Evolutionary conservation across 2,329 filamentous ascomycete genomes (phyloP).

Genomic region (Biscogniauxia mediterranea): DNA sequence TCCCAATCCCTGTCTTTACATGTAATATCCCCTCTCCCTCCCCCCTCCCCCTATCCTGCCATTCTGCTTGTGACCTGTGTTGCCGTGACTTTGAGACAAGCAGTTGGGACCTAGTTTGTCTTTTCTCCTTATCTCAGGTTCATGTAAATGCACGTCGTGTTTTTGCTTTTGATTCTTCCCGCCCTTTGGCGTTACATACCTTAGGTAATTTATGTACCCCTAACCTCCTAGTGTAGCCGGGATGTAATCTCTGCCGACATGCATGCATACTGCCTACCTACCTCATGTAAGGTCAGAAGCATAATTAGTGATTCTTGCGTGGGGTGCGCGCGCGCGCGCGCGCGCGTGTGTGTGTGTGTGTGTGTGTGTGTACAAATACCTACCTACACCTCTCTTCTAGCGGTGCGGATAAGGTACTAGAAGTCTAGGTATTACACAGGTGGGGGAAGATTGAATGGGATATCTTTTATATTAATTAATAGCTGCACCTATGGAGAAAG

Average conservation of each 20-base stretch:
- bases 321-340: no score
- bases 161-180: neutral
- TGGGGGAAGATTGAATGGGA: neutral
- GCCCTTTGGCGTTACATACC: neutral
- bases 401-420: neutral
- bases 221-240: neutral
- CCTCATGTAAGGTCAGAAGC: neutral
- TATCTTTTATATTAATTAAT: no score
- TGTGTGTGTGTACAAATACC: neutral
- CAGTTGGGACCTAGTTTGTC: slow-evolving; percentile 9
- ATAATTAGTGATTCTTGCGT: no score
- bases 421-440: neutral
- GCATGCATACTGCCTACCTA: neutral
- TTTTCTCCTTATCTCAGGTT: neutral
- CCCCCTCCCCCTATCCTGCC: slow-evolving; percentile 7
- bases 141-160: neutral
- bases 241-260: neutral
- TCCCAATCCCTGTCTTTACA: neutral
- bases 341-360: no score
- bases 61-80: neutral
- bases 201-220: neutral
- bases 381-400: neutral
- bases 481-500: no score
- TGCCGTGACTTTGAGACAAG: neutral
- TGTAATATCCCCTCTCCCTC: neutral